A percentile compares a stretch with the other conserved stretches of the same genome.
These are phyloP conservation scores for Cryomyces minteri DNA, from an alignment of 495 filamentous ascomycete species.

Conservation along the genomic window DNA sequence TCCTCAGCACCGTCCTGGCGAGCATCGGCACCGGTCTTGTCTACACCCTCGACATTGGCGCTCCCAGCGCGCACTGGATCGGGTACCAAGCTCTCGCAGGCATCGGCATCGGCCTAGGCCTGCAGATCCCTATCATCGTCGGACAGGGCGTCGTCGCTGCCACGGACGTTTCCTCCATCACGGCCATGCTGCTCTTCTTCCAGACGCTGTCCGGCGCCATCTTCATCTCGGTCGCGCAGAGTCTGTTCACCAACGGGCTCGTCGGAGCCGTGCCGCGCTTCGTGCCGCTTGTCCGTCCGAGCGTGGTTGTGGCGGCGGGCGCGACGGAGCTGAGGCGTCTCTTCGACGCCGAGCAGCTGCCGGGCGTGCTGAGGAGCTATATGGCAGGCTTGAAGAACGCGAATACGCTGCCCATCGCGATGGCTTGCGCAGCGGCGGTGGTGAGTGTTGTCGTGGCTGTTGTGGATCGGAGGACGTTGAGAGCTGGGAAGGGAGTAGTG, in stretches of 20 bases:
- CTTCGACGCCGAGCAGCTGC: constrained; percentile 26
- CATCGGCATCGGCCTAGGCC: neutral
- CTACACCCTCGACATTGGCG: constrained; percentile 8
- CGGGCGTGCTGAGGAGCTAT: constrained; percentile 35
- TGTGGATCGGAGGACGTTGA: constrained; percentile 6
- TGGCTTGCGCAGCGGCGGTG: constrained; percentile 8
- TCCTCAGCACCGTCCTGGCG: constrained; percentile 5
- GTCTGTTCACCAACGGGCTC: constrained; percentile 12
- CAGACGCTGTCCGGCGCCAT: constrained; percentile 11
- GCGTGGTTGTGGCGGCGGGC: constrained; percentile 25
- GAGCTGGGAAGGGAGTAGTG: too few species aligned
- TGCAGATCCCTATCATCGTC: neutral
- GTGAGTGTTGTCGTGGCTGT: constrained; percentile 9
- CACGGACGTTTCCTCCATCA: neutral
- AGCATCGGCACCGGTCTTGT: constrained; percentile 6
- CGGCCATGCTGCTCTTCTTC: constrained; percentile 6
- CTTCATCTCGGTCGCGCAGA: constrained; percentile 8
- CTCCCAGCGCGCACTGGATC: neutral
- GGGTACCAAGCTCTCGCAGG: constrained; percentile 3
- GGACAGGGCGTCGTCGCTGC: neutral
- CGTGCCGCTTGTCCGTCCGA: constrained; percentile 26
- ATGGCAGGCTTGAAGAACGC: constrained; percentile 34
- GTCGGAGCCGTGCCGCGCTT: constrained; percentile 2
- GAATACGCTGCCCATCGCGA: constrained; percentile 24
- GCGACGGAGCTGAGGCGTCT: constrained; percentile 30